phyloP scores from a whole-genome alignment of 768 basidiomycete genomes.

The Lactifluus piperatus region DNA sequence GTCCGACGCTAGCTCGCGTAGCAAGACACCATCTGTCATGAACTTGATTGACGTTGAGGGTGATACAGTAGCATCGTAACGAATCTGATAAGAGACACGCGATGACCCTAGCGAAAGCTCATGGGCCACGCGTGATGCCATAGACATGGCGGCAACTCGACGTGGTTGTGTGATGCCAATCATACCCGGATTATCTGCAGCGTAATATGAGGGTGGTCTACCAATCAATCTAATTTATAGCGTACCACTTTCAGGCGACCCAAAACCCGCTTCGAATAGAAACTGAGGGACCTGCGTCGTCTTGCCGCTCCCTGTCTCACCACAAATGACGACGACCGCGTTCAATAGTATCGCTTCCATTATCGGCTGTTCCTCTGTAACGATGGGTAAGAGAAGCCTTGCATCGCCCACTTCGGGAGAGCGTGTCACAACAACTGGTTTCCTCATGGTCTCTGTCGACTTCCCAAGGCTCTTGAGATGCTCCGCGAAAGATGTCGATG shows the following conservation, averaged over 20 bases:
- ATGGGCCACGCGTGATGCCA: conserved; percentile 86
- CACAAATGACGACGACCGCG: conserved; percentile 77
- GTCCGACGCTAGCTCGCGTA: conserved; percentile 87
- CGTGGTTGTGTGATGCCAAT: conserved; percentile 97
- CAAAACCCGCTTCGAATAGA: conserved; percentile 95
- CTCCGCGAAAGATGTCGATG: conserved; percentile 55
- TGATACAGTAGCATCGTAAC: conserved; percentile 92
- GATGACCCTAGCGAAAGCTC: conserved; percentile 82
- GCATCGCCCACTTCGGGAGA: conserved; percentile 65
- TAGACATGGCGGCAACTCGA: conserved; percentile 94
- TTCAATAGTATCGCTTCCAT: conserved; percentile 87
- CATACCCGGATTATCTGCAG: conserved; percentile 90
- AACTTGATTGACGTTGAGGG: conserved; percentile 92
- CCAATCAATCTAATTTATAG: conserved; percentile 1
- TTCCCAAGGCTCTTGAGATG: conserved; percentile 29
- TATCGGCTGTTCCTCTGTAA: conserved; percentile 88
- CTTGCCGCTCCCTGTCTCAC: conserved; percentile 98
- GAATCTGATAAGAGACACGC: conserved; percentile 91
- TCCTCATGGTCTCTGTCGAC: conserved; percentile 21
- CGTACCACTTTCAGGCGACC: conserved; percentile 70
- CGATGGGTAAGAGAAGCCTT: conserved; percentile 76
- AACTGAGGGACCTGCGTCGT: conserved; percentile 98
- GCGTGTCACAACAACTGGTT: conserved; percentile 49
- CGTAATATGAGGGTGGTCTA: background rate
- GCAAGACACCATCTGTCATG: conserved; percentile 97